Base-by-base conservation (phyloP, 352 stramenopile species). In the Pythium aphanidermatum region DNA sequence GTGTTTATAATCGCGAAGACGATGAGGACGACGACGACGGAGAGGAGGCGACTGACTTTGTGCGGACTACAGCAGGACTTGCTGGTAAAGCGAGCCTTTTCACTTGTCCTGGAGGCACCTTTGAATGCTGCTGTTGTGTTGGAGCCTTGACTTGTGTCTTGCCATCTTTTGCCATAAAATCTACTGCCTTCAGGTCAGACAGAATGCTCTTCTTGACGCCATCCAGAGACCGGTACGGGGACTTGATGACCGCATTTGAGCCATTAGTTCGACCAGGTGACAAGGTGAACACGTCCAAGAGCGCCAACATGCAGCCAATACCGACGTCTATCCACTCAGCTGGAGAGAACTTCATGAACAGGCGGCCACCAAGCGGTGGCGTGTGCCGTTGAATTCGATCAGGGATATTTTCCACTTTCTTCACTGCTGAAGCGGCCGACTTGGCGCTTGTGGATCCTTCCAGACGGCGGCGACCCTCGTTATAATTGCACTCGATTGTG, bases 401-500 rank as follows among this genome's bases (percentile, higher is more conserved):
- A 56, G 55, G 16, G 30, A 61, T 11, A 19, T 17, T 39, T 35
- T 31, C 54, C 4, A 26, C 55, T n/a, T 38, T 37, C 7, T 27
- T 32, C 25, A 36, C 54, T 40, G 37, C 32, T 13, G 26, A 32
- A 14, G 7, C n/a, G n/a, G n/a, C n/a, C n/a, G n/a, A n/a, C n/a
- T n/a, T n/a, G n/a, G n/a, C n/a, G n/a, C n/a, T 39, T 27, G 55
- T 56, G 2, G 57, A 67, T 10, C 46, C 48, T 28, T 62, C 63
- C 24, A 70, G 46, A 53, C 64, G 63, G 17, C 60, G 67, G 11
- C 70, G 61, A 0, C 77, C 80, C 59, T 73, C 80, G 57, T 96
- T 94, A 70, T 96, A 97, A 59, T 96, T 96, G 62, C 86, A 96
- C 61, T 97, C 88, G 28, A 97, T 74, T 9, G 88, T 97, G 65